Base-by-base conservation (phyloP, 331 rosid species). In the Rhamnella rubrinervis region DNA sequence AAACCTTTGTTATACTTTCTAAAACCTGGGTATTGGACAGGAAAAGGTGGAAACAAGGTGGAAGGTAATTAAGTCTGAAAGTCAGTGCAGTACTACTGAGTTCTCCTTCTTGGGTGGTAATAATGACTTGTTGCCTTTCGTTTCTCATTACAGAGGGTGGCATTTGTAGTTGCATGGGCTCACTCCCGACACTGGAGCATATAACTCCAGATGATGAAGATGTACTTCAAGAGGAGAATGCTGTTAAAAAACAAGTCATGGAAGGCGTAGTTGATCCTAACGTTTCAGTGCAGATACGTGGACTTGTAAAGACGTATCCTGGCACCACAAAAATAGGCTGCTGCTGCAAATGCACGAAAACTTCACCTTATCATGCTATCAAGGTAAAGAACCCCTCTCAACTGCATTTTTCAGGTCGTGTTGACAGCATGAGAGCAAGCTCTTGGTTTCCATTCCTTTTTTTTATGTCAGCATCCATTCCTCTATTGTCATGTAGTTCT, bases 231-330 rank as follows among this genome's bases (percentile, higher is more conserved):
- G 98, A 93, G 84, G 97, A 88, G 87, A 88, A 76, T 70, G 46
- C 60, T 20, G 93, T 93, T 19, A 93, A 77, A 69, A 75, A 77
- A 70, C 87, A 84, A 79, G 55, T 61, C 56, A 63, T 37, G 13
- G 84, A 85, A 66, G 83, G 87, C 21, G 44, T 68, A 50, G 67
- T 85, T 37, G 91, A 85, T 21, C 41, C 80, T 53, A 82, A 85
- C 64, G 65, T 90, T 60, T 88, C 96, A 26, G 98, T 93, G 81
- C 96, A 90, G 80, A 78, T 88, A 70, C 85, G 85, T 60, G 96
- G 96, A 74, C 92, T 93, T 78, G 75, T 53, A n/a, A 93, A 90
- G 88, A 88, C 88, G 28, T 90, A 86, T 77, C 88, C 96, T 16
- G 95, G 90, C 68, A 62, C 85, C 26, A 21, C 38, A 7, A 84